Base-by-base conservation (phyloP, 75 land plant genomes). In the Sequoia sempervirens region DNA sequence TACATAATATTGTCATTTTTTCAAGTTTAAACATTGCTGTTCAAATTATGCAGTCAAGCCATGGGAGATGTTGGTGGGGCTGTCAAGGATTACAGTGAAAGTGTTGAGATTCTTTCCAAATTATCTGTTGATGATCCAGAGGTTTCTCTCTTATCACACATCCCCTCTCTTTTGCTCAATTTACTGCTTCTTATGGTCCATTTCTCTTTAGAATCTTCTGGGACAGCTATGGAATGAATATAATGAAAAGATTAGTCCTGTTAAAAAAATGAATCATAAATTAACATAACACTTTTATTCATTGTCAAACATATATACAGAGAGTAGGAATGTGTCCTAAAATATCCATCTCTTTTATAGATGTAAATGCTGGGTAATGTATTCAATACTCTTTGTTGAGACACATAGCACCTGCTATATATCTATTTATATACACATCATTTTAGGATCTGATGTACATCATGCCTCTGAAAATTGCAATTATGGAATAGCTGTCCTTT, bases 81-180 rank as follows among this genome's bases (percentile, higher is more conserved):
- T 47, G 79, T 94, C 23, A 79, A 74, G n/a, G 86, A 90, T 81
- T 97, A 92, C 75, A 90, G 91, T 82, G 99, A 95, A 70, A 95
- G 98, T 84, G 93, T 93, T n/a, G 88, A 89, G n/a, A 88, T 93
- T 64, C 90, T 97, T 9, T 84, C 88, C 28, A 90, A 93, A 84
- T 41, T 95, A 36, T 85, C 90, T 68, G 58, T 79, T 18, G 89
- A 90, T 74, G 98, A 95, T 86, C 66, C 82, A 30, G 99, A 97
- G 98, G 99, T 97, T 83, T 85, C 37, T 36, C 30, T 26, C 64
- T 76, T 23, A n/a, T 76, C 46, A 76, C 46, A n/a, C 28, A 26
- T 10, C 37, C 46, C 80, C 80, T 76, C 47, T 43, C 43, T 58
- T 20, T 23, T 43, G n/a, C n/a, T 18, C 12, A 17, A 76, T 76